Evolutionary conservation across 345 rosid species (phyloP).

Genomic region (Capsella bursapastoris): DNA sequence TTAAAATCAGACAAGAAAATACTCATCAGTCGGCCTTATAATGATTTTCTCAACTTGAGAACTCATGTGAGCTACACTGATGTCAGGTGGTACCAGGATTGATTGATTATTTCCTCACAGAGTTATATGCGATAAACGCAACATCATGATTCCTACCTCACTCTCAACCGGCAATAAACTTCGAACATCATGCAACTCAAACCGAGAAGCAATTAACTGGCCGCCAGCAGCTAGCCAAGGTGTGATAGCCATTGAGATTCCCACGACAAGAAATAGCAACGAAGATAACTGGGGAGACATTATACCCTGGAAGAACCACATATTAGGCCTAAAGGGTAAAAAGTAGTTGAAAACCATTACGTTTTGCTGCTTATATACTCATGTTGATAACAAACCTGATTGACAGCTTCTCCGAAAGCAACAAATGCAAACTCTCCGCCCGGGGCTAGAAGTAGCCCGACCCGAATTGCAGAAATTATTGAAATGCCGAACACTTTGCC

Average conservation of each 20-base stretch:
- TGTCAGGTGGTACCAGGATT: conserved; percentile 14
- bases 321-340: conserved; percentile 17
- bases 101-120: conserved; percentile 13
- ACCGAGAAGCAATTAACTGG: conserved; percentile 92
- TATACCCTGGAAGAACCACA: conserved; percentile 73
- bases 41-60: conserved; percentile 23
- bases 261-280: conserved; percentile 93
- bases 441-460: conserved; percentile 97
- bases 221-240: conserved; percentile 99
- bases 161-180: conserved; percentile 95
- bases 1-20: conserved; percentile 39
- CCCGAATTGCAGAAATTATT: conserved; percentile 81
- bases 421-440: conserved; percentile 99
- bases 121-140: not conserved
- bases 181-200: conserved; percentile 94
- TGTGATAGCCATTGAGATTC: conserved; percentile 96
- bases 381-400: conserved; percentile 63
- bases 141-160: conserved; percentile 64
- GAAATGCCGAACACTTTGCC: conserved; percentile 91
- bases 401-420: conserved; percentile 99
- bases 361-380: conserved; percentile 13
- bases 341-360: not conserved
- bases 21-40: conserved; percentile 14
- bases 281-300: conserved; percentile 93
- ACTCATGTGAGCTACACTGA: conserved; percentile 22